phyloP scores from a whole-genome alignment of 2,329 filamentous ascomycete species.

The Aspergillus hiratsukae region DNA sequence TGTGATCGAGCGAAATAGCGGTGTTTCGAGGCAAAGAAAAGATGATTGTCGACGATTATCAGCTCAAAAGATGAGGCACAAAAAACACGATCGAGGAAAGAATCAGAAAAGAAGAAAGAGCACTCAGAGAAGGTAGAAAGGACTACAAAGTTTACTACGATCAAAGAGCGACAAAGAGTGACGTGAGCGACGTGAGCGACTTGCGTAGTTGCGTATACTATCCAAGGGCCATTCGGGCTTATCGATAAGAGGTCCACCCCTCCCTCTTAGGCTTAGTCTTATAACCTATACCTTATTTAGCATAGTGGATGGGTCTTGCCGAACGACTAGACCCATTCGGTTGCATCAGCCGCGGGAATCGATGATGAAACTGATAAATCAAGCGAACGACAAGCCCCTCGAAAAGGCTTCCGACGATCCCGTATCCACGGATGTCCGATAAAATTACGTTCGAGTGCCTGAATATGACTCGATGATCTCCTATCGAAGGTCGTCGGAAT shows the following conservation, averaged over 20 bases:
- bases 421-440: not conserved
- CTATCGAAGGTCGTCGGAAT: not conserved
- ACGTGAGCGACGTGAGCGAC: slow-evolving; percentile 25
- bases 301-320: slow-evolving; percentile 9
- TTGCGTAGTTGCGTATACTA: slow-evolving; percentile 27
- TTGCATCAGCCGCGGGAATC: slow-evolving; percentile 12
- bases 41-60: not conserved
- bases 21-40: not conserved
- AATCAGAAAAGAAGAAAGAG: not conserved
- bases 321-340: slow-evolving; percentile 16
- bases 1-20: not conserved
- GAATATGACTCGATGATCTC: not conserved
- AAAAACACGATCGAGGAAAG: not conserved
- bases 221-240: slow-evolving; percentile 28
- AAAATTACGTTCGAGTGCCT: not conserved
- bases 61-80: not conserved
- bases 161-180: slow-evolving; percentile 14
- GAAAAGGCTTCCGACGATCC: not conserved
- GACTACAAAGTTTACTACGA: slow-evolving; percentile 6
- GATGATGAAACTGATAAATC: slow-evolving; percentile 10
- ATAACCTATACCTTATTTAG: not conserved
- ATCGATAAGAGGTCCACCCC: slow-evolving; percentile 13
- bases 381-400: not conserved
- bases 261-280: slow-evolving; percentile 6
- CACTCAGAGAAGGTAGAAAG: not conserved